Evolutionary conservation across 208 protist species (phyloP), one percentile per base, ranked within the genome.

Genomic region (Paratrypanosoma confusum): DNA sequence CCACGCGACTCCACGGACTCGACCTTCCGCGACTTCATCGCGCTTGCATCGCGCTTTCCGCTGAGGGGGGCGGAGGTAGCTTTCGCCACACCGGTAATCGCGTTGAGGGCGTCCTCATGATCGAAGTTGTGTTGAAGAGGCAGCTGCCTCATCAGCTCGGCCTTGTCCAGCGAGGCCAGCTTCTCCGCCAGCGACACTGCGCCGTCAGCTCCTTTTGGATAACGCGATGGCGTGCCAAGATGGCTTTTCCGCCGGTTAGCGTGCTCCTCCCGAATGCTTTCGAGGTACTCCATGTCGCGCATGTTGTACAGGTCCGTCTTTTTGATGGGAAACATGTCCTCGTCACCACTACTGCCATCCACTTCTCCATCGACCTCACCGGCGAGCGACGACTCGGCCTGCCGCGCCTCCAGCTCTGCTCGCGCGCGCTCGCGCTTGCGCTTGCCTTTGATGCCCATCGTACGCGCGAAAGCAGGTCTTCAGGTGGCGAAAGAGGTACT

Each of bases 361-460:
- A 50, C 47, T 2, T 32, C 28, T 1, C 26, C 38, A 36, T 59
- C 42, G 10, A 11, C 13, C n/a, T 67, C 39, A 10, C 51, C 52
- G 2, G 31, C 42, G 7, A 25, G 24, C 26, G 42, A 51, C 32
- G 35, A 35, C 32, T 39, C 27, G 31, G 62, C 53, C 14, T 46
- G 26, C 33, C 41, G 48, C 46, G 49, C 35, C 27, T 39, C 36
- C 5, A 38, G 21, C 17, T 47, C 71, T 34, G 50, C 71, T 3
- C 78, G 63, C 54, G 75, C 62, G 5, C 79, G 78, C 17, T 81
- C 44, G 43, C 70, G 71, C 53, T 81, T 86, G 23, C 62, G 68
- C 17, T 73, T 63, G 0, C 82, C 82, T 41, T 88, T 92, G 28
- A 88, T 86, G 39, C 82, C 82, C 82, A 92, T 92, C 47, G 10